These are phyloP conservation scores for Pistacia atlantica DNA, from an alignment of 345 rosid species.

Conservation along the genomic window DNA sequence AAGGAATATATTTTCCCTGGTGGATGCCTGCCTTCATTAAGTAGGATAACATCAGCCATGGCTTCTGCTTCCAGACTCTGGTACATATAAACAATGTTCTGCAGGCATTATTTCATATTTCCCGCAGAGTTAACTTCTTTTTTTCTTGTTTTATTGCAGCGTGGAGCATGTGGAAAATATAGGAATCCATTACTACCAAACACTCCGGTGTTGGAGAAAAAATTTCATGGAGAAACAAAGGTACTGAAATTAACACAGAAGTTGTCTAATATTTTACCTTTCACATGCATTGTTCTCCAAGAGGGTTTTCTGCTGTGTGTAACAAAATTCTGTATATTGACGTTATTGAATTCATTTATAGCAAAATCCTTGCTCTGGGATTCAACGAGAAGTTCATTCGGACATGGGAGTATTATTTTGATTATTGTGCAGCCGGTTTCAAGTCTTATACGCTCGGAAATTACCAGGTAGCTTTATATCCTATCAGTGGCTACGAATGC, in stretches of 20 bases:
- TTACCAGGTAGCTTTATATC: slow-evolving; percentile 52
- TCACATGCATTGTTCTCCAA: too few relatives aligned
- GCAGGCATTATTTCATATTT: background rate
- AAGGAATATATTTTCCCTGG: slow-evolving; percentile 96
- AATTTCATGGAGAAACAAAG: slow-evolving; percentile 72
- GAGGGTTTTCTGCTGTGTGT: background rate
- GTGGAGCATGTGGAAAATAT: slow-evolving; percentile 88
- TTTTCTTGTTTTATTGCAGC: slow-evolving; percentile 32
- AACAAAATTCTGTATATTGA: background rate
- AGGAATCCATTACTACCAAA: slow-evolving; percentile 84
- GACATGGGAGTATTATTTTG: slow-evolving; percentile 95
- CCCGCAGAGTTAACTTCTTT: background rate
- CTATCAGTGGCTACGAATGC: too few relatives aligned
- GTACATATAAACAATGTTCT: slow-evolving; percentile 37
- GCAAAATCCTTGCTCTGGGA: slow-evolving; percentile 70
- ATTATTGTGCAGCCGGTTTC: slow-evolving; percentile 86
- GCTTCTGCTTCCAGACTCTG: slow-evolving; percentile 74
- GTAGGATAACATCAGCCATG: slow-evolving; percentile 81
- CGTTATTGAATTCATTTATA: slow-evolving; percentile 21
- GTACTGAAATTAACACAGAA: slow-evolving; percentile 32
- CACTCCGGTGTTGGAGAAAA: slow-evolving; percentile 74
- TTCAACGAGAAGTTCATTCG: slow-evolving; percentile 75
- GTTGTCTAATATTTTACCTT: background rate
- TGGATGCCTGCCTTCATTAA: slow-evolving; percentile 79
- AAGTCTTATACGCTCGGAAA: slow-evolving; percentile 70